These are phyloP conservation scores for Calocybe indica DNA, from an alignment of 768 basidiomycete species.

Conservation along the genomic window DNA sequence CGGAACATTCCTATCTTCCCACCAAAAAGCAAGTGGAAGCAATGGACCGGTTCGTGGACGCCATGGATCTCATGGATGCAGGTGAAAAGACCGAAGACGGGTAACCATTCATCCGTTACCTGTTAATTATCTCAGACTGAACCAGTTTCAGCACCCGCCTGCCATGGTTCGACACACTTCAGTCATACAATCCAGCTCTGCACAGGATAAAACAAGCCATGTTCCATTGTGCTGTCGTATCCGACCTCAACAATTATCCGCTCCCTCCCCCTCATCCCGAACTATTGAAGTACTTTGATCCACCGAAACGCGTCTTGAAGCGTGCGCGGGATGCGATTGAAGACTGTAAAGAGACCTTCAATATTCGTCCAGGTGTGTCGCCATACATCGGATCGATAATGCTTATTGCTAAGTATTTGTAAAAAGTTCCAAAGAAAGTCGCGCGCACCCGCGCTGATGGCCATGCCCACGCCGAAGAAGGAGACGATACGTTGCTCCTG, in stretches of 20 bases:
- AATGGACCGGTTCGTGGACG: constrained; percentile 86
- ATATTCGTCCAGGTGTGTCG: constrained; percentile 67
- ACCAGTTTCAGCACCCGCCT: constrained; percentile 38
- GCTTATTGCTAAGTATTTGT: background rate
- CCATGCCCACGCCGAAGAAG: constrained; percentile 56
- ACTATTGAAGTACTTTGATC: constrained; percentile 76
- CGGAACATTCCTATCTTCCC: constrained; percentile 77
- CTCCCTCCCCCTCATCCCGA: constrained; percentile 85
- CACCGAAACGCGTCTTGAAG: constrained; percentile 66
- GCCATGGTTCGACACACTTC: constrained; percentile 72
- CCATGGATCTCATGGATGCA: constrained; percentile 79
- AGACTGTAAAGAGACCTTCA: constrained; percentile 60
- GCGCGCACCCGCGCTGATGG: constrained; percentile 53
- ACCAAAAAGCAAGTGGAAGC: constrained; percentile 69
- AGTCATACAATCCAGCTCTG: constrained; percentile 85
- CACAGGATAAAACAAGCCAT: constrained; percentile 92
- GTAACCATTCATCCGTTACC: constrained; percentile 30
- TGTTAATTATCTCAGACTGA: constrained; percentile 1
- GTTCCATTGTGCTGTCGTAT: constrained; percentile 78
- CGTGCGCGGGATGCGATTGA: constrained; percentile 49
- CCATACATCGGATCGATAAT: background rate
- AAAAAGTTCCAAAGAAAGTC: constrained; percentile 57
- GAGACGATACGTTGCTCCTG: constrained; percentile 53
- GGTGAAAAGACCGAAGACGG: constrained; percentile 75
- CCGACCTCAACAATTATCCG: constrained; percentile 68